A percentile compares a stretch with the other conserved stretches of the same genome.
These are phyloP conservation scores for Endotrypanum monterogeii DNA, from an alignment of 208 protist genomes.

Conservation along the genomic window DNA sequence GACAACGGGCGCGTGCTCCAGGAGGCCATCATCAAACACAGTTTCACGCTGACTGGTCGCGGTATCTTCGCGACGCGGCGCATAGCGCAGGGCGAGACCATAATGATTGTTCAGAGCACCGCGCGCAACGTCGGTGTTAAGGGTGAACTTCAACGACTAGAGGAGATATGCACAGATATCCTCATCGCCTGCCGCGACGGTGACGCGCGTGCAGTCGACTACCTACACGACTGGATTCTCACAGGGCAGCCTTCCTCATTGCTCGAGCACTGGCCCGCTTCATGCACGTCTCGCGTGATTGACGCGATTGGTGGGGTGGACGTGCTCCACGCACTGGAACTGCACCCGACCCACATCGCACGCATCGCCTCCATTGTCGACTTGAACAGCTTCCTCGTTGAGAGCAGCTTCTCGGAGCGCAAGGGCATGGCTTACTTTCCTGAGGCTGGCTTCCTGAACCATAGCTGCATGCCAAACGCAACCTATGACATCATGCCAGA, in stretches of 20 bases:
- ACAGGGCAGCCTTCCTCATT: constrained; percentile 83
- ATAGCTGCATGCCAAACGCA: constrained; percentile 87
- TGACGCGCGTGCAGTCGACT: constrained; percentile 30
- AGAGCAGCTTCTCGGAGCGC: constrained; percentile 79
- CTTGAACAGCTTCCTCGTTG: constrained; percentile 88
- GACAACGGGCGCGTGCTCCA: constrained; percentile 73
- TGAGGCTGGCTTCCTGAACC: constrained; percentile 86
- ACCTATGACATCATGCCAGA: constrained; percentile 85
- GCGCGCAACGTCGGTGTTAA: constrained; percentile 81
- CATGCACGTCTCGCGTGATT: constrained; percentile 64
- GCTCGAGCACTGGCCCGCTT: constrained; percentile 76
- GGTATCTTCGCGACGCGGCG: constrained; percentile 81
- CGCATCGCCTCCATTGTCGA: constrained; percentile 85
- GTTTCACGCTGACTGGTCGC: constrained; percentile 76
- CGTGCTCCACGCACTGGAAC: constrained; percentile 67
- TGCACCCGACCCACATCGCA: constrained; percentile 82
- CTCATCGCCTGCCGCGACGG: constrained; percentile 27
- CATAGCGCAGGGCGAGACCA: constrained; percentile 68
- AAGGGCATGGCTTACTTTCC: constrained; percentile 92
- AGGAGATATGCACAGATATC: constrained; percentile 72
- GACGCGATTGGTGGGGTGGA: constrained; percentile 64
- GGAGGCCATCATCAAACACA: constrained; percentile 74
- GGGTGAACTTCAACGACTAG: constrained; percentile 70
- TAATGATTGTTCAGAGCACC: constrained; percentile 87
- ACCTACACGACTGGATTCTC: constrained; percentile 83